Evolutionary conservation across 2,329 filamentous ascomycete species (phyloP).

Genomic region (Trichoderma atrobrunneum): DNA sequence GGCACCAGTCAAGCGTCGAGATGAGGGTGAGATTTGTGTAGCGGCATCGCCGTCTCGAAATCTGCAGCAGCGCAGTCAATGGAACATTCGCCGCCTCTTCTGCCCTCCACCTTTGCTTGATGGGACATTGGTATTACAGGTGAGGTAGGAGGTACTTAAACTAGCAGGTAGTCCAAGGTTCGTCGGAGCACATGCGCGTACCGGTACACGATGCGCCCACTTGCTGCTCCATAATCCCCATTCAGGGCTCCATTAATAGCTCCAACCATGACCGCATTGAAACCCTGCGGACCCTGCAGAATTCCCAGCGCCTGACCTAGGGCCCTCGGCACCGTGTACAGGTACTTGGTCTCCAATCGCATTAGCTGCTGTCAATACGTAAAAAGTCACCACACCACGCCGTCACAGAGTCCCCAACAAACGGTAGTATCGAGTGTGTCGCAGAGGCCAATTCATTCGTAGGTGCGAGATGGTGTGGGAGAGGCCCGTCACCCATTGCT

Average conservation of each 20-base stretch:
- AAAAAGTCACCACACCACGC: slow-evolving; percentile 9
- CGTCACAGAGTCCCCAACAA: neutral
- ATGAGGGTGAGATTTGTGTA: neutral
- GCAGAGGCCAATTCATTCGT: neutral
- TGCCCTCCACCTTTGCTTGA: neutral
- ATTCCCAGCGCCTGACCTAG: neutral
- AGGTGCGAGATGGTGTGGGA: neutral
- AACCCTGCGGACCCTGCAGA: slow-evolving; percentile 7
- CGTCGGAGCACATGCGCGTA: neutral
- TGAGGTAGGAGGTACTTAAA: neutral
- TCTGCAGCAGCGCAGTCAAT: neutral
- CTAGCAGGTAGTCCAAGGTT: neutral
- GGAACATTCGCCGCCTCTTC: slow-evolving; percentile 4
- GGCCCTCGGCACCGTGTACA: neutral
- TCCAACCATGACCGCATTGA: neutral
- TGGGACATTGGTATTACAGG: neutral
- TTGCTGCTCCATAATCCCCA: neutral
- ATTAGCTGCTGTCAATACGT: slow-evolving; percentile 1
- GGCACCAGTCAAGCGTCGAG: neutral
- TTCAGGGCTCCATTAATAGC: neutral
- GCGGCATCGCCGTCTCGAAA: neutral
- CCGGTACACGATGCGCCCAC: neutral
- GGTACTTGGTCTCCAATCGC: neutral
- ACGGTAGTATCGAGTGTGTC: neutral
- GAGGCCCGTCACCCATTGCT: neutral